Conservation (phyloP, 208 protist genomes). For the Novymonas esmeraldas region DNA sequence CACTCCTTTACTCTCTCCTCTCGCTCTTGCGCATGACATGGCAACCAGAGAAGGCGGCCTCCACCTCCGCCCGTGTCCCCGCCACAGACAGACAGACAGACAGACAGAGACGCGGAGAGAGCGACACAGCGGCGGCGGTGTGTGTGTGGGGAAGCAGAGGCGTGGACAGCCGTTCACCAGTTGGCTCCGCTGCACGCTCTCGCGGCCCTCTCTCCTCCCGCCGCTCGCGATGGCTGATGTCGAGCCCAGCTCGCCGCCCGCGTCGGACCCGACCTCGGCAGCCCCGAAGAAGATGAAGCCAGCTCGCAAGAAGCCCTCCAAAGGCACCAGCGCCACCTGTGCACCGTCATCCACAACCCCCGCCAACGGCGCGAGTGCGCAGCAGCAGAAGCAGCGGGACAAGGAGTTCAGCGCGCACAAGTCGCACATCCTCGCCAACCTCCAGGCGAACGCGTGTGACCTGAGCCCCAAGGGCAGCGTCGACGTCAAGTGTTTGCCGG, state of each 20-base stretch:
- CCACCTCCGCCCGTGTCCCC: too few relatives aligned
- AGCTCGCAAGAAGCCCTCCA: constrained; percentile 30
- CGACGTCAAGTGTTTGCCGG: constrained; percentile 71
- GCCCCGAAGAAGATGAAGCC: constrained; percentile 28
- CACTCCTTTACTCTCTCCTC: background rate
- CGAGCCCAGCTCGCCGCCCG: background rate
- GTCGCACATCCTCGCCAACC: constrained; percentile 57
- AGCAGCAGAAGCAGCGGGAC: constrained; percentile 53
- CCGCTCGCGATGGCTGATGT: background rate
- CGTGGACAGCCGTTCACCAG: too few relatives aligned
- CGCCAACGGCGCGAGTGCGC: background rate
- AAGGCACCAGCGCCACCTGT: background rate
- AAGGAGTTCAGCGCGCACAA: constrained; percentile 80
- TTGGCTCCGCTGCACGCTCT: too few relatives aligned
- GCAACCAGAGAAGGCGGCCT: too few relatives aligned
- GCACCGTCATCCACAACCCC: too few relatives aligned
- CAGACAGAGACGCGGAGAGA: too few relatives aligned
- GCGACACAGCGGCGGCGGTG: too few relatives aligned
- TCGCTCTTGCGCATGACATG: background rate
- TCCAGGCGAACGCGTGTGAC: constrained; percentile 71
- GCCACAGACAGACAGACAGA: too few relatives aligned
- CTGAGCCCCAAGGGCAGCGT: constrained; percentile 76
- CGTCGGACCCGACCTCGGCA: background rate
- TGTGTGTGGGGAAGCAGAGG: too few relatives aligned
- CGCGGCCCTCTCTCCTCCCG: background rate